These are phyloP conservation scores for Chlorella ohadii DNA, from an alignment of 139 green algal genomes.

Conservation along the genomic window DNA sequence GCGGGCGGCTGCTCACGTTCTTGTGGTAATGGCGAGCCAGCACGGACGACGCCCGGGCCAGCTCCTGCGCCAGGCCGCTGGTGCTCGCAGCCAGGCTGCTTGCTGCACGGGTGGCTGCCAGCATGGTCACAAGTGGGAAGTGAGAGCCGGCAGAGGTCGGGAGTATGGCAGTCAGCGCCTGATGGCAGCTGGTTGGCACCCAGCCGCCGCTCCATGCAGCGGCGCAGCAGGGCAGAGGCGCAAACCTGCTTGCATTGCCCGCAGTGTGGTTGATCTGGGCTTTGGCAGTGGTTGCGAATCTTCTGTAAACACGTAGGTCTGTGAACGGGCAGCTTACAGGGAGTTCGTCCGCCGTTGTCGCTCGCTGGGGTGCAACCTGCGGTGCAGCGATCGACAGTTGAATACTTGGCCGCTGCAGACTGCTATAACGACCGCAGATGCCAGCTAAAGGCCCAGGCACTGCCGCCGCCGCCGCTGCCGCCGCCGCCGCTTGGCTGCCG, in stretches of 20 bases:
- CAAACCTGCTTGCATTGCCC: too few species aligned
- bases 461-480: background rate
- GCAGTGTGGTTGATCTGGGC: too few species aligned
- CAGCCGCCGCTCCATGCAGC: background rate
- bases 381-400: too few species aligned
- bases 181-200: background rate
- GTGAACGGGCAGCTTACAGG: too few species aligned
- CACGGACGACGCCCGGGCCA: background rate
- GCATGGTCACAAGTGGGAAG: background rate
- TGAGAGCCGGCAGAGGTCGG: background rate
- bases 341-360: too few species aligned
- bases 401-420: too few species aligned
- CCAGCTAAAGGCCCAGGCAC: background rate
- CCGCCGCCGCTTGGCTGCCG: background rate
- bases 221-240: background rate
- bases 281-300: background rate
- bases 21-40: constrained; percentile 72
- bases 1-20: constrained; percentile 56
- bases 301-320: background rate
- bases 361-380: too few species aligned
- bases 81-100: constrained; percentile 4
- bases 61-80: constrained; percentile 14
- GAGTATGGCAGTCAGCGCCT: background rate
- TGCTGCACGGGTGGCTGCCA: background rate
- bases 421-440: too few species aligned